These are phyloP conservation scores for Mucor indicus DNA, from an alignment of 371 early-diverging fungal species.

Conservation along the genomic window DNA sequence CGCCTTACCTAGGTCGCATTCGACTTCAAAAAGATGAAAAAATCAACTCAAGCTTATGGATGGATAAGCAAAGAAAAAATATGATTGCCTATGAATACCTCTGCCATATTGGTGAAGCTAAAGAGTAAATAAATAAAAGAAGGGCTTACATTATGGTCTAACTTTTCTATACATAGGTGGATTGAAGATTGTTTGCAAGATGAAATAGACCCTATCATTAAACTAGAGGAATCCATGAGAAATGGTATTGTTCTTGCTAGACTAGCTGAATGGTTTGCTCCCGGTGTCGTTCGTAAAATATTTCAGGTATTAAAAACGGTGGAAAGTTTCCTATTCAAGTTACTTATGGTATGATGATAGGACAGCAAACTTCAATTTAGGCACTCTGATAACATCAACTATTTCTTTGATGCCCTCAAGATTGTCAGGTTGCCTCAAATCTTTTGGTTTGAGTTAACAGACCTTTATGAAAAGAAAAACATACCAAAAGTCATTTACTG, in stretches of 20 bases:
- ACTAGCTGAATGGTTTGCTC: conserved; percentile 85
- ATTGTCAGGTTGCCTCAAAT: conserved; percentile 84
- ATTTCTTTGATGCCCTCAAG: conserved; percentile 81
- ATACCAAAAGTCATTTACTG: conserved; percentile 99
- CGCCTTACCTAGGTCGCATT: conserved; percentile 70
- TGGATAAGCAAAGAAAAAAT: conserved; percentile 93
- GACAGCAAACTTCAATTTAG: conserved; percentile 86
- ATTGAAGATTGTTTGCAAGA: conserved; percentile 89
- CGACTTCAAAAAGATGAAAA: conserved; percentile 57
- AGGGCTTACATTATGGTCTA: background rate
- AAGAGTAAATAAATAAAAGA: conserved; percentile 69
- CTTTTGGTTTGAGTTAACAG: conserved; percentile 98
- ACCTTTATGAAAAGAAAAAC: conserved; percentile 99
- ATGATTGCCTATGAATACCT: conserved; percentile 98
- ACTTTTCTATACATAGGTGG: conserved; percentile 71
- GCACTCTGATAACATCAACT: conserved; percentile 99
- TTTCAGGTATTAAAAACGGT: conserved; percentile 63
- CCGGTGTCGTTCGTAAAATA: conserved; percentile 81
- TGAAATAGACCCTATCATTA: conserved; percentile 74
- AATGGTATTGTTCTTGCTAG: conserved; percentile 95
- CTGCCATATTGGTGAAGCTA: conserved; percentile 98
- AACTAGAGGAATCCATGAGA: conserved; percentile 88
- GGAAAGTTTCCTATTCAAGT: no score
- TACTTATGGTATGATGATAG: no score
- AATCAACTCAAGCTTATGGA: conserved; percentile 71